These are phyloP conservation scores for Fusarium sp. DNA, from an alignment of 2,329 filamentous ascomycete genomes.

Conservation along the genomic window DNA sequence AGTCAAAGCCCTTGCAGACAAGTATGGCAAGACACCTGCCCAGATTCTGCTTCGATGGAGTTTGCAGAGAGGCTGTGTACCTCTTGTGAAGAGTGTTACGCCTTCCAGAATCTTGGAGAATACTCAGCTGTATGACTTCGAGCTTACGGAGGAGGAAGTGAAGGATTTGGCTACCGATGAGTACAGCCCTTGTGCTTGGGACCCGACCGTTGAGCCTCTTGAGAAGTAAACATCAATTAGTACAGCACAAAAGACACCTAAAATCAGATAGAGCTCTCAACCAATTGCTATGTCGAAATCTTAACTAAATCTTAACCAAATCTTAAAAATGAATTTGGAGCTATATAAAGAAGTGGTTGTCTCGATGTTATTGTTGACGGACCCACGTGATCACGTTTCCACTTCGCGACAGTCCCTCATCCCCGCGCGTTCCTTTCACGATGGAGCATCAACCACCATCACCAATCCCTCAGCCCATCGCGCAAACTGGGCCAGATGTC, in stretches of 20 bases:
- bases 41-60: constrained; percentile 86
- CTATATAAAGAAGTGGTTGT: neutral
- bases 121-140: constrained; percentile 64
- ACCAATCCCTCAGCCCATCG: neutral
- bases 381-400: constrained; percentile 44
- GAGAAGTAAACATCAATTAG: constrained; percentile 49
- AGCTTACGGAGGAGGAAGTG: constrained; percentile 65
- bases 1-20: constrained; percentile 72
- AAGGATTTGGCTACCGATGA: constrained; percentile 60
- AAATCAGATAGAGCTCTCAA: too few species aligned
- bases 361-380: constrained; percentile 14
- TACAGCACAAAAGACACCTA: neutral
- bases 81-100: constrained; percentile 79
- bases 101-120: constrained; percentile 75
- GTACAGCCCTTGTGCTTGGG: constrained; percentile 67
- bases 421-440: constrained; percentile 27
- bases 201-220: constrained; percentile 62
- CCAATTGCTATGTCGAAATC: neutral
- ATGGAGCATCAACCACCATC: neutral
- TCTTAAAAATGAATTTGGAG: neutral
- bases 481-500: constrained; percentile 29
- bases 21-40: constrained; percentile 77
- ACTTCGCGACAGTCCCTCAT: constrained; percentile 34
- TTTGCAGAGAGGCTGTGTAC: constrained; percentile 80
- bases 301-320: neutral